These are phyloP conservation scores for Umbelopsis sp. DNA, from an alignment of 192 early-diverging fungal genomes.

Conservation along the genomic window DNA sequence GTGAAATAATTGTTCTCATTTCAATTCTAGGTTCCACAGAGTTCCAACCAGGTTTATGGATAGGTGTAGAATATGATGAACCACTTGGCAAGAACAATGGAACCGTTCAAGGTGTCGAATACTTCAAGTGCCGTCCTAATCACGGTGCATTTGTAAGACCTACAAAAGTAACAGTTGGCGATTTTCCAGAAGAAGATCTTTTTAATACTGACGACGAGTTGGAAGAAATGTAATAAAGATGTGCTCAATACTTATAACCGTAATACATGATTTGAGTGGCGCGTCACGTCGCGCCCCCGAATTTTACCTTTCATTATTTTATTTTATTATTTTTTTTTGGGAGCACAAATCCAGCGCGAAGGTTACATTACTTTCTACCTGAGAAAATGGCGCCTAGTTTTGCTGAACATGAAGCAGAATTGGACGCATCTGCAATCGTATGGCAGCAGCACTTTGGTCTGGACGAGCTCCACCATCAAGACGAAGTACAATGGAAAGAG, in stretches of 20 bases:
- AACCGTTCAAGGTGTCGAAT: constrained; percentile 71
- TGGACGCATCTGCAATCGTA: neutral
- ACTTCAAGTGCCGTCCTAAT: constrained; percentile 75
- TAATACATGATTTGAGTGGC: neutral
- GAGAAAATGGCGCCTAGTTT: neutral
- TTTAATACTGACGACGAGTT: constrained; percentile 70
- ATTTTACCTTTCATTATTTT: too few relatives aligned
- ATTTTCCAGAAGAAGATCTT: constrained; percentile 90
- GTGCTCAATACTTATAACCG: neutral
- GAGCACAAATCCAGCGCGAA: too few relatives aligned
- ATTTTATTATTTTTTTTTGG: neutral
- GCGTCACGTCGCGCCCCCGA: constrained; percentile 3
- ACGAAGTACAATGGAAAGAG: neutral
- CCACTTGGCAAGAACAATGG: constrained; percentile 96
- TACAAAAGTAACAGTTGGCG: constrained; percentile 85
- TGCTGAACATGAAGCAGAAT: neutral
- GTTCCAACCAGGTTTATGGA: constrained; percentile 90
- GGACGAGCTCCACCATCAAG: neutral
- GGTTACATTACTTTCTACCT: neutral
- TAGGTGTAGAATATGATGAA: constrained; percentile 95
- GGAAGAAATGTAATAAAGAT: constrained; percentile 51
- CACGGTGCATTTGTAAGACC: constrained; percentile 92
- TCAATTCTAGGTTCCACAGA: constrained; percentile 46
- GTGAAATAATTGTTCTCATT: constrained; percentile 36
- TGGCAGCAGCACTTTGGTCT: constrained; percentile 6